These are phyloP conservation scores for Fomitopsis pulvina DNA, from an alignment of 768 basidiomycete genomes.

Conservation along the genomic window DNA sequence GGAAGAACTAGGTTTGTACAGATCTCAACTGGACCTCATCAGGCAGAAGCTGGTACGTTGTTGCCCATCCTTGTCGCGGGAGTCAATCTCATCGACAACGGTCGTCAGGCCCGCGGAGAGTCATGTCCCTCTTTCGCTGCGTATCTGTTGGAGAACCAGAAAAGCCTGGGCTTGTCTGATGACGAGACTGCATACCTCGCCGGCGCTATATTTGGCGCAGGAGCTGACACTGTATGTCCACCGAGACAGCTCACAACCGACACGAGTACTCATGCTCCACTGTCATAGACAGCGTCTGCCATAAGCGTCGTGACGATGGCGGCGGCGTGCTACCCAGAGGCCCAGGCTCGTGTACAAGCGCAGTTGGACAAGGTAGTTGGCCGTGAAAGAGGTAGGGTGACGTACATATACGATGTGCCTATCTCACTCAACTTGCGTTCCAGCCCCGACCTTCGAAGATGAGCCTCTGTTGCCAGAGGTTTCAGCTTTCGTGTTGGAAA, in stretches of 20 bases:
- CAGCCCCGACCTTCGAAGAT: slow-evolving; percentile 36
- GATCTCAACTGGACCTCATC: slow-evolving; percentile 22
- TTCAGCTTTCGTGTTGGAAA: slow-evolving; percentile 34
- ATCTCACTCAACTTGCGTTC: neutral
- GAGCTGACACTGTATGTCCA: slow-evolving; percentile 30
- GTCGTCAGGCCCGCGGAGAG: slow-evolving; percentile 17
- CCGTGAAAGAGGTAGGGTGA: slow-evolving; percentile 26
- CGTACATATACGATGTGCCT: no score
- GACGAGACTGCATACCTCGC: slow-evolving; percentile 32
- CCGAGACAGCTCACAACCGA: neutral
- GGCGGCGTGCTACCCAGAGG: slow-evolving; percentile 27
- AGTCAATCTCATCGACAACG: neutral
- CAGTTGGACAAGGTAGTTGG: slow-evolving; percentile 32
- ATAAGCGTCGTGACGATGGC: slow-evolving; percentile 28
- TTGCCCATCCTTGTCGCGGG: neutral
- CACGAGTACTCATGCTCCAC: neutral
- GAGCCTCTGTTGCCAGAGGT: slow-evolving; percentile 28
- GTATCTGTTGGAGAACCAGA: slow-evolving; percentile 29
- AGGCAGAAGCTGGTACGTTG: slow-evolving; percentile 4
- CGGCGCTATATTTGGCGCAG: slow-evolving; percentile 36
- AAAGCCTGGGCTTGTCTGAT: slow-evolving; percentile 24
- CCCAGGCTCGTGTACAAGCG: slow-evolving; percentile 27
- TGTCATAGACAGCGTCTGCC: slow-evolving; percentile 22
- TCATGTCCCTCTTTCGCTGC: slow-evolving; percentile 28
- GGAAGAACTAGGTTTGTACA: slow-evolving; percentile 30